phyloP scores from a whole-genome alignment of 768 basidiomycete species.

The Steccherinum ochraceum region DNA sequence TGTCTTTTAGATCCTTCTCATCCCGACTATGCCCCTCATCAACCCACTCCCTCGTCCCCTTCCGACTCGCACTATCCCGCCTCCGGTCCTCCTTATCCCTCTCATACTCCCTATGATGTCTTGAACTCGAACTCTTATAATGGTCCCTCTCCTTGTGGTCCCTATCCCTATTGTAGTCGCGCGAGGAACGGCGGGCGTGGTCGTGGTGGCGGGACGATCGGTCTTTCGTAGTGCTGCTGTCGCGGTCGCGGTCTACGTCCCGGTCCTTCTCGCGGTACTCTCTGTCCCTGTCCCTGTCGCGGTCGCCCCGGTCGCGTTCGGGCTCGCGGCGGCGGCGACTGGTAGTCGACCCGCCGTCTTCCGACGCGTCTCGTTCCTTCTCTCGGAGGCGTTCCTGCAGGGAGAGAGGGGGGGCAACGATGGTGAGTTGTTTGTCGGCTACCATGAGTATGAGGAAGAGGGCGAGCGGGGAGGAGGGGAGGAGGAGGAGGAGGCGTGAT shows the following conservation, averaged over 20 bases:
- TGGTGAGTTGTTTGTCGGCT: neutral
- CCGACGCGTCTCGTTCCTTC: conserved; percentile 53
- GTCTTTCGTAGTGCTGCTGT: conserved; percentile 8
- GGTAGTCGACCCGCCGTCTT: conserved; percentile 76
- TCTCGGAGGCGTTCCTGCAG: conserved; percentile 73
- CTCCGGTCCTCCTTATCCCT: conserved; percentile 39
- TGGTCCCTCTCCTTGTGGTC: conserved; percentile 31
- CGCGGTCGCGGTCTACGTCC: conserved; percentile 22
- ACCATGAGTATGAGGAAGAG: no score
- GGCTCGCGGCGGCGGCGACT: conserved; percentile 81
- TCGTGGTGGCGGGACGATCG: conserved; percentile 38
- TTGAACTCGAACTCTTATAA: conserved; percentile 37
- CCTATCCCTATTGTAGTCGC: conserved; percentile 29
- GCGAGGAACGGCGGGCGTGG: conserved; percentile 33
- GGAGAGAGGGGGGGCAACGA: conserved; percentile 1
- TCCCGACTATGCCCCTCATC: conserved; percentile 37
- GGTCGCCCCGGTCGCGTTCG: conserved; percentile 23
- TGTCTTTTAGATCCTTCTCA: conserved; percentile 28
- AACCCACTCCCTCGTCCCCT: conserved; percentile 27
- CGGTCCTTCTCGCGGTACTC: conserved; percentile 25
- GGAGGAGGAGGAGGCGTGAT: neutral
- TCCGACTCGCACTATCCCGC: conserved; percentile 31
- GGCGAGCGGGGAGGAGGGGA: conserved; percentile 5
- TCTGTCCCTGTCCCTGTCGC: conserved; percentile 22
- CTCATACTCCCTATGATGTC: conserved; percentile 49